Evolutionary conservation across 768 basidiomycete species (phyloP), one percentile per base, ranked within the genome.

Genomic region (Lepiota brunneoincarnata): DNA sequence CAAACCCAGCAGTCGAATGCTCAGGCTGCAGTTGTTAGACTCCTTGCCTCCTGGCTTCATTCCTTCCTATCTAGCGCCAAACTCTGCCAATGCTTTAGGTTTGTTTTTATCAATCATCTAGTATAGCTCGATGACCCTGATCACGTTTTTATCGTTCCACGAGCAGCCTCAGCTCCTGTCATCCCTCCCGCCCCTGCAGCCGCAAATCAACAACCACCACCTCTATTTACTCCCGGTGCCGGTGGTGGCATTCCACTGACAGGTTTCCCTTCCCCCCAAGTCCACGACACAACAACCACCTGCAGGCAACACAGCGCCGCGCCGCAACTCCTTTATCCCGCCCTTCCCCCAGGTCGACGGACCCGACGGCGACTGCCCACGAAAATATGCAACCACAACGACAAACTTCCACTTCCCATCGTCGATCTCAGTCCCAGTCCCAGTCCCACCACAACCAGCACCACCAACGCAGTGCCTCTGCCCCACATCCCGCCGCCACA

Each of bases 291-390:
- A 31, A 9, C 31, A 31, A 31, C 31, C 31, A 2, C 31, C 31
- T 31, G 7, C 31, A 7, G 26, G 31, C 43, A 12, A 51, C 24
- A 40, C 41, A 36, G 15, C 63, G 55, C 14, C 61, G 70, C 42
- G 60, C 63, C 3, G 53, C 64, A 2, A 72, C 70, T 1, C 69
- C 70, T 2, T 72, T 68, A 61, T 65, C 21, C 60, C 66, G 9
- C 47, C 57, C 2, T 51, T 37, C 12, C 31, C 35, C 6, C 56
- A 54, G 17, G 50, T 52, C 7, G 59, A 60, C 7, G 50, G 51
- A 15, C 41, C 48, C 11, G 65, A 65, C 6, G 65, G 64, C 5
- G 65, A 66, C 1, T n/a, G 57, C 63, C 0, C 58, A 58, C 17
- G 57, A 58, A 4, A 60, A 62, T n/a, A 43, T 37, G 6, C 54